Evolutionary conservation across 768 basidiomycete genomes (phyloP).

Genomic region (Leucogyrophana mollusca): DNA sequence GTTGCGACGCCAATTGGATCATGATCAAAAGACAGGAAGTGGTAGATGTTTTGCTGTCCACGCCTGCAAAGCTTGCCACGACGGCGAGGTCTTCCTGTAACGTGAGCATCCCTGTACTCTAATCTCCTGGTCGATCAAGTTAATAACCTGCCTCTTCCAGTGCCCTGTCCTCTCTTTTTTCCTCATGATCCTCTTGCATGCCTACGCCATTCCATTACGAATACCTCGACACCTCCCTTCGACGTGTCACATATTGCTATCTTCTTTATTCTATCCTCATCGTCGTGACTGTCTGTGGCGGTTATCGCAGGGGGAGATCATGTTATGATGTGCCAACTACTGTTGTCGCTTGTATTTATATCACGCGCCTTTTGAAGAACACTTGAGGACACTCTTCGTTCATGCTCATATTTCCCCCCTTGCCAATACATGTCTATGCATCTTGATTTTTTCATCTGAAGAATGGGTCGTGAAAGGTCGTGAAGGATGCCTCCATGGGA

Average conservation of each 20-base stretch:
- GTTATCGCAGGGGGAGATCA: slow-evolving; percentile 12
- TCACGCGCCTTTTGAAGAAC: slow-evolving; percentile 13
- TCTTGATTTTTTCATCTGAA: slow-evolving; percentile 1
- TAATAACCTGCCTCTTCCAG: background rate
- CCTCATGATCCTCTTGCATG: slow-evolving; percentile 22
- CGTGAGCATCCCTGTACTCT: slow-evolving; percentile 10
- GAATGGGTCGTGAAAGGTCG: background rate
- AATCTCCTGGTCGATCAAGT: background rate
- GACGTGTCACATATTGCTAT: slow-evolving; percentile 17
- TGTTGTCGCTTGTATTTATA: slow-evolving; percentile 31
- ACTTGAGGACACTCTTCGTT: slow-evolving; percentile 23
- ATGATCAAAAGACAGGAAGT: slow-evolving; percentile 24
- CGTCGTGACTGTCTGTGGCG: slow-evolving; percentile 7
- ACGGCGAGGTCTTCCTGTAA: slow-evolving; percentile 25
- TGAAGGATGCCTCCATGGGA: background rate
- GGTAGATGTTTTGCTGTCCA: slow-evolving; percentile 19
- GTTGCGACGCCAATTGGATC: slow-evolving; percentile 53
- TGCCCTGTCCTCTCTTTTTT: slow-evolving; percentile 9
- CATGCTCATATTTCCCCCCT: slow-evolving; percentile 20
- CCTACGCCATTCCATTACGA: slow-evolving; percentile 2
- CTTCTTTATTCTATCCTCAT: slow-evolving; percentile 1
- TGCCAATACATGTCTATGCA: slow-evolving; percentile 22
- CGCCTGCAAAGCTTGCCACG: slow-evolving; percentile 29
- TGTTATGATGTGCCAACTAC: slow-evolving; percentile 21
- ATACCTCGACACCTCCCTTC: slow-evolving; percentile 5